These are phyloP conservation scores for Penicillium sp. DNA, from an alignment of 2,329 filamentous ascomycete genomes.

Conservation along the genomic window DNA sequence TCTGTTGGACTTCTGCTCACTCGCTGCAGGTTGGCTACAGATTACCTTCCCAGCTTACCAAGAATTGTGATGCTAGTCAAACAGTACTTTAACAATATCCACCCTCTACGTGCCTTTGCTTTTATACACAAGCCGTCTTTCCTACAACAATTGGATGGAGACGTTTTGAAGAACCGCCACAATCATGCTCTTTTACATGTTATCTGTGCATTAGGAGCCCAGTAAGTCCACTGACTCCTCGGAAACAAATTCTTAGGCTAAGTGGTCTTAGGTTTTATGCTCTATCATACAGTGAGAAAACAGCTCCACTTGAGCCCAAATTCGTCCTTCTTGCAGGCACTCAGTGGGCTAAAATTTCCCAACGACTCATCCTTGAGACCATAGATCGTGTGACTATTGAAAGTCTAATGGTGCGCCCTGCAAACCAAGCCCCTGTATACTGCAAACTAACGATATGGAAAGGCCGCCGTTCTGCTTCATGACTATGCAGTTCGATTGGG, in stretches of 20 bases:
- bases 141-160: constrained; percentile 13
- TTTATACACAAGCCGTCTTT: constrained; percentile 23
- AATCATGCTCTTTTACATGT: constrained; percentile 19
- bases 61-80: constrained; percentile 16
- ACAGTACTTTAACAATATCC: constrained; percentile 23
- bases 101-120: constrained; percentile 20
- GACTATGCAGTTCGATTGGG: constrained; percentile 32
- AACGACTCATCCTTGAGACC: constrained; percentile 20
- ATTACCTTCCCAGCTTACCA: constrained; percentile 9
- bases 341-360: constrained; percentile 19
- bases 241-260: background rate
- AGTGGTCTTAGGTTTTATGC: constrained; percentile 15
- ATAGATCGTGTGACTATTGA: constrained; percentile 19
- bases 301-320: constrained; percentile 9
- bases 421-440: no score
- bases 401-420: constrained; percentile 22
- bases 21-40: constrained; percentile 8
- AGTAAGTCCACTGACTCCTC: constrained; percentile 9
- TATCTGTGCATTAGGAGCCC: constrained; percentile 20
- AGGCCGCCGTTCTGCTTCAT: constrained; percentile 29
- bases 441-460: background rate
- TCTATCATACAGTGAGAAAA: constrained; percentile 16
- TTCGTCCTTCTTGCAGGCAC: constrained; percentile 15
- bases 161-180: constrained; percentile 1
- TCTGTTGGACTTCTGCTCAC: background rate